Evolutionary conservation across 228 moss, liverwort and hornwort genomes (phyloP).

Genomic region (Sphagnum fallax): DNA sequence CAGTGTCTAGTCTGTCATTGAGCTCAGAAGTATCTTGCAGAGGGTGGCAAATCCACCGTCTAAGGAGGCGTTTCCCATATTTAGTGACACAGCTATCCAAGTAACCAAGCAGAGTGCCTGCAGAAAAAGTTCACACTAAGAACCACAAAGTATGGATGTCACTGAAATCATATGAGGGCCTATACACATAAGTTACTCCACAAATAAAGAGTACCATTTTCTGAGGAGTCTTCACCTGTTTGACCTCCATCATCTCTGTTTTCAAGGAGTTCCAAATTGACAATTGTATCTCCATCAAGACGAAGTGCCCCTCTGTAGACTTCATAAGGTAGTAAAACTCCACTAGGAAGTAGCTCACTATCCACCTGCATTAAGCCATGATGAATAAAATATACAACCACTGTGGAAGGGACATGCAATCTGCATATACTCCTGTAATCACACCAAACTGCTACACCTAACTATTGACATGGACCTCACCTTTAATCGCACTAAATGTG

Average conservation of each 20-base stretch:
- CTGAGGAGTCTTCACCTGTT: slow-evolving; percentile 34
- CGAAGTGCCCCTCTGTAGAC: slow-evolving; percentile 81
- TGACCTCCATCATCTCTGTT: slow-evolving; percentile 70
- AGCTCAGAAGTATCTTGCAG: slow-evolving; percentile 60
- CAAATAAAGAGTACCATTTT: no score
- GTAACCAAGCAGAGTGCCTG: slow-evolving; percentile 74
- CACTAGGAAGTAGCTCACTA: slow-evolving; percentile 73
- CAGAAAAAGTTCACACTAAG: background rate
- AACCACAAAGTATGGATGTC: background rate
- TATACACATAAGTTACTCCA: no score
- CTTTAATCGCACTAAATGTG: slow-evolving; percentile 75
- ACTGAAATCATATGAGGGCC: no score
- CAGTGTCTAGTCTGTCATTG: slow-evolving; percentile 64
- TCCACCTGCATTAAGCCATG: slow-evolving; percentile 38
- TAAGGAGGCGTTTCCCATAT: slow-evolving; percentile 75
- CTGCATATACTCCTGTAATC: no score
- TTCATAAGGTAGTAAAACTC: slow-evolving; percentile 76
- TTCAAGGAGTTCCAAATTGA: slow-evolving; percentile 85
- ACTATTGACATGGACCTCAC: slow-evolving; percentile 15
- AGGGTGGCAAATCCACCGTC: slow-evolving; percentile 96
- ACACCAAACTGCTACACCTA: no score
- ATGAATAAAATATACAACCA: no score
- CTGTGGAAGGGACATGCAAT: no score
- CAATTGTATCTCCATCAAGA: slow-evolving; percentile 82
- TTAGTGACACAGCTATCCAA: slow-evolving; percentile 71